A percentile compares a stretch with the other conserved stretches of the same genome.
These are phyloP conservation scores for Penicillium crystallinum DNA, from an alignment of 495 filamentous ascomycete genomes.

Conservation along the genomic window DNA sequence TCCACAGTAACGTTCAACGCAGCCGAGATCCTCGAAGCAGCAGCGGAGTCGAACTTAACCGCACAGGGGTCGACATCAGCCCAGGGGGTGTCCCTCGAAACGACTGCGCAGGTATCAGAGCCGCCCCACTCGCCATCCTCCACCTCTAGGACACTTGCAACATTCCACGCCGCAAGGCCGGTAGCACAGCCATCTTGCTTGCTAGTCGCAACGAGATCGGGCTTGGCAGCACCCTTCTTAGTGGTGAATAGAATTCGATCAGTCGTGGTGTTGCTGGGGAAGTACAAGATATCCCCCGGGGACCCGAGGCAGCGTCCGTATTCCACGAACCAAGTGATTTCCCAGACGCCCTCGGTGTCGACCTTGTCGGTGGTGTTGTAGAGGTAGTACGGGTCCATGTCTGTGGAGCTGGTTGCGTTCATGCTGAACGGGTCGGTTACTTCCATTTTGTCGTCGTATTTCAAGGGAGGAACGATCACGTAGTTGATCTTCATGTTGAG, in stretches of 20 bases:
- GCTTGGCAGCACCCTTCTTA: neutral
- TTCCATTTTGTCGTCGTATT: neutral
- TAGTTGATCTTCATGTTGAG: neutral
- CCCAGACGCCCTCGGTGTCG: neutral
- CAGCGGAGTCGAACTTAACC: neutral
- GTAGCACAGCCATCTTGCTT: neutral
- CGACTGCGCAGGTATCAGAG: neutral
- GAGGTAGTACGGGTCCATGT: neutral
- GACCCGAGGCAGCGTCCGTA: neutral
- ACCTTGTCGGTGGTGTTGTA: neutral
- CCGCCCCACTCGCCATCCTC: neutral
- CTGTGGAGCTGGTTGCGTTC: neutral
- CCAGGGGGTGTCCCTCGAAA: neutral
- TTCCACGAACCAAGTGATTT: neutral
- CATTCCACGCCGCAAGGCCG: neutral
- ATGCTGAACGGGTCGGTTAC: neutral
- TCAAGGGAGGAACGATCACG: neutral
- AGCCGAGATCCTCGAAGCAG: neutral
- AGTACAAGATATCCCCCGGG: neutral
- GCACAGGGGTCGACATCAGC: neutral
- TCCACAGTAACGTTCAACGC: neutral
- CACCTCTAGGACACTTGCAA: neutral
- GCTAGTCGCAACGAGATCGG: neutral
- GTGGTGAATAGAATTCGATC: neutral
- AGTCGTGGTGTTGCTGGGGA: neutral